A percentile compares a stretch with the other conserved stretches of the same genome.
Conservation (phyloP, 306 rosid species). For the Cucurbita ficifolia region DNA sequence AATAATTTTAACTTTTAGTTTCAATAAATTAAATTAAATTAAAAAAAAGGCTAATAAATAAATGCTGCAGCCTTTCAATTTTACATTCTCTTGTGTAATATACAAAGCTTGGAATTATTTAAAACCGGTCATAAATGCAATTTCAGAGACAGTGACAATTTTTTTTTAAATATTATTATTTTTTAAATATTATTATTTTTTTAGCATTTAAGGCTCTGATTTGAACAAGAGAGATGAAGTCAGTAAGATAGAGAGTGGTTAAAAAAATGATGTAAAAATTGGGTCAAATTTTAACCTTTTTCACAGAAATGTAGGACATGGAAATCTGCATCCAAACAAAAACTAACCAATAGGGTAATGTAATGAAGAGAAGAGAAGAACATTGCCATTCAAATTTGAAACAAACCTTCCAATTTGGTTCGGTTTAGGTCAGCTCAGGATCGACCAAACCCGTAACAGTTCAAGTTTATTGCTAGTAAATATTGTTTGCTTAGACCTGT, state of each 20-base stretch:
- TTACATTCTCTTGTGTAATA: conserved; percentile 6
- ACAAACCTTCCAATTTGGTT: not conserved
- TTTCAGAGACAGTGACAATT: not conserved
- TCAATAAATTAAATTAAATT: not conserved
- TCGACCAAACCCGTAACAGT: too few species aligned
- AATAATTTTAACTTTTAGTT: not conserved
- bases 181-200: not conserved
- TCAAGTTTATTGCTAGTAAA: too few species aligned
- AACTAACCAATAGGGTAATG: not conserved
- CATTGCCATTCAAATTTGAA: too few species aligned
- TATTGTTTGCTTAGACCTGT: too few species aligned
- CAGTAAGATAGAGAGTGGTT: conserved; percentile 9
- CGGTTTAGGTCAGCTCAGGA: not conserved
- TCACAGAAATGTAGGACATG: conserved; percentile 13
- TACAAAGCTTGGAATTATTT: conserved; percentile 3
- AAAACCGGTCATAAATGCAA: conserved; percentile 3
- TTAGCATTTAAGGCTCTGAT: not conserved
- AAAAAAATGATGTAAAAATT: conserved; percentile 5
- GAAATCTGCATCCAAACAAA: not conserved
- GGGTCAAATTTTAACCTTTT: conserved; percentile 9
- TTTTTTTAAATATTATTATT: not conserved
- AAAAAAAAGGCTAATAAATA: not conserved
- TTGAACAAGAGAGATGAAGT: not conserved
- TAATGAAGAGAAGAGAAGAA: too few species aligned
- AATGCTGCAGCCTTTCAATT: not conserved